Conservation (phyloP, 768 basidiomycete genomes). For the Lentinula detonsa region DNA sequence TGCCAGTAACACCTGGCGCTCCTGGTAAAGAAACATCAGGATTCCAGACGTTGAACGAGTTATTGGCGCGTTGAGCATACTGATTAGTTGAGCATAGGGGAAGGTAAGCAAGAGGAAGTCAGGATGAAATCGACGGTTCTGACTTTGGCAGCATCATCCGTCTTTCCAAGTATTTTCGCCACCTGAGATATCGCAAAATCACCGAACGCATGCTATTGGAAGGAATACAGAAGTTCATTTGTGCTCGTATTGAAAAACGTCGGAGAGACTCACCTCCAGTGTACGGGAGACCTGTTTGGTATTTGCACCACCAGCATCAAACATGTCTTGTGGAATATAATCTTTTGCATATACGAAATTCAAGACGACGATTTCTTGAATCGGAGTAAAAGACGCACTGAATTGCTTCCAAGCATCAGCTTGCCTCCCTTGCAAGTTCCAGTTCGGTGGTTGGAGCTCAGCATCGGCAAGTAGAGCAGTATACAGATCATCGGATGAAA, state of each 20-base stretch:
- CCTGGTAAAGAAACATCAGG: slow-evolving; percentile 46
- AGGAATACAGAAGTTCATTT: not conserved
- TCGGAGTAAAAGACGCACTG: slow-evolving; percentile 25
- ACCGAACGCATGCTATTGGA: slow-evolving; percentile 49
- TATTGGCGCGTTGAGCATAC: slow-evolving; percentile 49
- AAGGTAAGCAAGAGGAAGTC: not conserved
- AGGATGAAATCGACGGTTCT: not conserved
- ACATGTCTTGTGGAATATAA: slow-evolving; percentile 16
- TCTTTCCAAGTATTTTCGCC: slow-evolving; percentile 45
- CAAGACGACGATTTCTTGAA: no score
- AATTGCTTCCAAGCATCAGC: slow-evolving; percentile 50
- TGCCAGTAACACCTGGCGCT: slow-evolving; percentile 39
- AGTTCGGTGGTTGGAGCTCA: slow-evolving; percentile 49
- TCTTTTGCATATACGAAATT: slow-evolving; percentile 5
- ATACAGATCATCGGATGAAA: slow-evolving; percentile 46
- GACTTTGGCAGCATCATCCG: slow-evolving; percentile 46
- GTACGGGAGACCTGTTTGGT: slow-evolving; percentile 60
- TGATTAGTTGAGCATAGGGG: slow-evolving; percentile 14
- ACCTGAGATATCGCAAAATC: slow-evolving; percentile 65
- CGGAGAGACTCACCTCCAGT: slow-evolving; percentile 37
- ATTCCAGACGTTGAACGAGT: slow-evolving; percentile 62
- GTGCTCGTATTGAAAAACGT: not conserved
- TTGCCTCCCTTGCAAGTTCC: slow-evolving; percentile 60
- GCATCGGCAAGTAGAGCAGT: slow-evolving; percentile 55
- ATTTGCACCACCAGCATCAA: slow-evolving; percentile 42